Percentiles rank a stretch among this genome's conserved stretches.
Evolutionary conservation across 2,329 filamentous ascomycete species (phyloP).

Genomic region (Alternaria sp.): DNA sequence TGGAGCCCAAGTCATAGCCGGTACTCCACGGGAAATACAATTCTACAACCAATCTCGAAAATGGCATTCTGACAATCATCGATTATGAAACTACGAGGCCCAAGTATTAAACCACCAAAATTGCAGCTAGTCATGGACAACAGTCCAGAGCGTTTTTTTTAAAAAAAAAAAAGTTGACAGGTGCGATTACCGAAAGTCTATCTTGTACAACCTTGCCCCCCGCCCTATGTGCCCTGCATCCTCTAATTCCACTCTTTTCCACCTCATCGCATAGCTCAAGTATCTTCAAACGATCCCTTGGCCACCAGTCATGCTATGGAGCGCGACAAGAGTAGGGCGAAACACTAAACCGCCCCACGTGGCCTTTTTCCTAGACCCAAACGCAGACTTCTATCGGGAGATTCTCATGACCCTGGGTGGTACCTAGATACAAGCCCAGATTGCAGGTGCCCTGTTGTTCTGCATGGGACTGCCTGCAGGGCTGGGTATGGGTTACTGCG

Average conservation of each 20-base stretch:
- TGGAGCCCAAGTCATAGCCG: neutral
- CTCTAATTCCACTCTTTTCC: neutral
- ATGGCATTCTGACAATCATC: neutral
- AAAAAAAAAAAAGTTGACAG: constrained; percentile 35
- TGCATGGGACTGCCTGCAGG: constrained; percentile 8
- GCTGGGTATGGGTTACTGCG: neutral
- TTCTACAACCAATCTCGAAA: neutral
- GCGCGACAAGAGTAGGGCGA: constrained; percentile 20
- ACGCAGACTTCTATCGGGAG: constrained; percentile 29
- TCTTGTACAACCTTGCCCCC: neutral
- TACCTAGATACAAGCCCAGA: constrained; percentile 30
- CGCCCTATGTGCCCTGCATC: neutral
- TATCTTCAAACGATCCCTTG: neutral
- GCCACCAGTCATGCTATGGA: neutral
- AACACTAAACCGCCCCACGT: constrained; percentile 34
- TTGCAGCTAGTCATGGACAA: constrained; percentile 6
- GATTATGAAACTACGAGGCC: neutral
- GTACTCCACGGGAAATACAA: neutral
- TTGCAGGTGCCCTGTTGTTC: constrained; percentile 19
- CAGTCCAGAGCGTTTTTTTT: constrained; percentile 21
- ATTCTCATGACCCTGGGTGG: constrained; percentile 26
- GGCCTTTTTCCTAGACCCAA: constrained; percentile 35
- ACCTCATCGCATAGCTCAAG: neutral
- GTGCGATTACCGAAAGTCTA: constrained; percentile 17
- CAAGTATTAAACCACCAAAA: neutral